Evolutionary conservation across 106 monocot genomes (phyloP).

Genomic region (Agapanthus africanus): DNA sequence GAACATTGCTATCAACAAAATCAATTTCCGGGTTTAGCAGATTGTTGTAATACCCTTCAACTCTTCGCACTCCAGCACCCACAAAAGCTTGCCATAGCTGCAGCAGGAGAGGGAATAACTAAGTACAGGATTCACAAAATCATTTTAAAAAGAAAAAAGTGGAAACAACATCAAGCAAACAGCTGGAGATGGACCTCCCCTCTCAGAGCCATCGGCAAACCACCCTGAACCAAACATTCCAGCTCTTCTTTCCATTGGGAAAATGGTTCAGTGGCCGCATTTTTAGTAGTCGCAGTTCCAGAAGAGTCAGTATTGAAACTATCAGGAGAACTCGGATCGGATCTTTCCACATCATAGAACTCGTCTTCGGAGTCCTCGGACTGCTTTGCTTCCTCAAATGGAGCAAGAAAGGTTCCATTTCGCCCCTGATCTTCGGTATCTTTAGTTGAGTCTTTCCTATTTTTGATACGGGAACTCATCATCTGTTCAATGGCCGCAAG

Average conservation of each 20-base stretch:
- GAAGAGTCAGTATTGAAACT: slow-evolving; percentile 25
- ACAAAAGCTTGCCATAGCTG: slow-evolving; percentile 99
- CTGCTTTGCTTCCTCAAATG: slow-evolving; percentile 34
- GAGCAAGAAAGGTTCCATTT: slow-evolving; percentile 12
- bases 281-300: slow-evolving; percentile 12
- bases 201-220: slow-evolving; percentile 91
- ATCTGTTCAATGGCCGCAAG: slow-evolving; percentile 63
- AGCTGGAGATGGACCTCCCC: slow-evolving; percentile 63
- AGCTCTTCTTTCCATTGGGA: slow-evolving; percentile 78
- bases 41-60: slow-evolving; percentile 76
- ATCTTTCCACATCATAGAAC: slow-evolving; percentile 87
- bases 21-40: slow-evolving; percentile 41
- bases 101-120: neutral
- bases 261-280: slow-evolving; percentile 14
- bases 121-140: neutral
- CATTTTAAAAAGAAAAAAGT: neutral
- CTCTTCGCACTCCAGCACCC: slow-evolving; percentile 62
- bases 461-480: slow-evolving; percentile 77
- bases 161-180: neutral
- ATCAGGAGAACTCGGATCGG: slow-evolving; percentile 43
- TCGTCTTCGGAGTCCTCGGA: slow-evolving; percentile 88
- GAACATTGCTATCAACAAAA: slow-evolving; percentile 17
- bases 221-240: slow-evolving; percentile 71
- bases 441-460: slow-evolving; percentile 22
- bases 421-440: slow-evolving; percentile 11